phyloP scores from a whole-genome alignment of 768 basidiomycete species.

The Lactifluus echinatus region DNA sequence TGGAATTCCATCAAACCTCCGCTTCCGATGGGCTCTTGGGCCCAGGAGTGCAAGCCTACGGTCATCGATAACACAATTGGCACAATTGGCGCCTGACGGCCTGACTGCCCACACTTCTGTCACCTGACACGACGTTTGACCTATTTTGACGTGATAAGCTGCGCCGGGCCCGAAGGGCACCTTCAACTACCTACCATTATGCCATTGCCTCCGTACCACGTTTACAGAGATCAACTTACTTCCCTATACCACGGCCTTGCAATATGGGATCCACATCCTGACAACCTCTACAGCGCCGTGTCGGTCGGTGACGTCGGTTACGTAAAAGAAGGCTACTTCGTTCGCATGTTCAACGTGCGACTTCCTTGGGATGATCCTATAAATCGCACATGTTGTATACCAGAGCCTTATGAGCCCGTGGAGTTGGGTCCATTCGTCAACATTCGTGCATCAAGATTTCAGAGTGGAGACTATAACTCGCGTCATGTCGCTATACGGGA shows the following conservation, averaged over 20 bases:
- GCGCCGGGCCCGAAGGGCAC: neutral
- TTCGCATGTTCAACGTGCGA: constrained; percentile 15
- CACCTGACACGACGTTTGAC: neutral
- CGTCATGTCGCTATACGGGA: neutral
- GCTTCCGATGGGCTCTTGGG: too few species aligned
- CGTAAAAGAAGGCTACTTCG: constrained; percentile 14
- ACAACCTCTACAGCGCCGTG: constrained; percentile 13
- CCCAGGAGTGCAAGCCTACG: too few species aligned
- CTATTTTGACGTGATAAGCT: neutral
- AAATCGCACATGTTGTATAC: neutral
- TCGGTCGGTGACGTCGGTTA: constrained; percentile 20
- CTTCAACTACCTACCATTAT: neutral
- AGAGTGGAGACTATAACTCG: neutral
- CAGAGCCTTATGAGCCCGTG: neutral
- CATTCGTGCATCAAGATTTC: neutral
- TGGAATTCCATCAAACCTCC: too few species aligned
- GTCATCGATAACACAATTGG: too few species aligned
- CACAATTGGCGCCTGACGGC: too few species aligned
- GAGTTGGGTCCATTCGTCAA: neutral
- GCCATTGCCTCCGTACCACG: constrained; percentile 8
- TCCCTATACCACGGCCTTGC: constrained; percentile 18
- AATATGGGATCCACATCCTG: constrained; percentile 20
- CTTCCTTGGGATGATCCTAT: constrained; percentile 2
- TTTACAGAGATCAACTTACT: constrained; percentile 19
- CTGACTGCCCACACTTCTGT: neutral